Percentiles rank a stretch among this genome's conserved stretches.
These are phyloP conservation scores for Hypoxylon sp. DNA, from an alignment of 2,329 filamentous ascomycete species.

Conservation along the genomic window DNA sequence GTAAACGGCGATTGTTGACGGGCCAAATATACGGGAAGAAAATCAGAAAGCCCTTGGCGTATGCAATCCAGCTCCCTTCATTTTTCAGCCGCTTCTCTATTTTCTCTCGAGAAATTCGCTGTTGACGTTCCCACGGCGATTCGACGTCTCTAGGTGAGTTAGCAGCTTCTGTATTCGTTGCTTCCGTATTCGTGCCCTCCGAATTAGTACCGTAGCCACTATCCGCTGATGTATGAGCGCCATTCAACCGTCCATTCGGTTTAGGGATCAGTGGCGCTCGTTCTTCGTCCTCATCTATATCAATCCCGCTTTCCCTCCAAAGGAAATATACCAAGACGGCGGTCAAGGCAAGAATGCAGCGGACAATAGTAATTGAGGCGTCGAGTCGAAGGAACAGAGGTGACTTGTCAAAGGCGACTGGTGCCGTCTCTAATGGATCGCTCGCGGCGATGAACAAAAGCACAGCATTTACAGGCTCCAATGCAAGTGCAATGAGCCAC, in stretches of 20 bases:
- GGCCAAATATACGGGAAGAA: conserved; percentile 88
- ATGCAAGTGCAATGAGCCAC: conserved; percentile 70
- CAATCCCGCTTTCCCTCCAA: conserved; percentile 43
- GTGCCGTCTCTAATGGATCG: conserved; percentile 28
- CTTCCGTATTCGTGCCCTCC: conserved; percentile 57
- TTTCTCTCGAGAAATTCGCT: conserved; percentile 69
- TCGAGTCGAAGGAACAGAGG: conserved; percentile 51
- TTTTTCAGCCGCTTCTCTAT: conserved; percentile 79
- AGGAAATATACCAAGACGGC: conserved; percentile 51
- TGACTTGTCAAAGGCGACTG: conserved; percentile 30
- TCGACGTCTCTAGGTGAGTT: conserved; percentile 62
- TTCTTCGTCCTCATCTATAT: conserved; percentile 64
- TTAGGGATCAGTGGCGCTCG: conserved; percentile 70
- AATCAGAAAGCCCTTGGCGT: conserved; percentile 81
- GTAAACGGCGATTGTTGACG: conserved; percentile 73
- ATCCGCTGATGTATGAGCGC: conserved; percentile 52
- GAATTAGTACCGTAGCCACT: conserved; percentile 63
- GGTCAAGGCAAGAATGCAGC: conserved; percentile 54
- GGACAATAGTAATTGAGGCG: conserved; percentile 52
- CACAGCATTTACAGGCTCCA: conserved; percentile 66
- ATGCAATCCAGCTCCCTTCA: conserved; percentile 82
- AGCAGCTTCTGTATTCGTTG: conserved; percentile 53
- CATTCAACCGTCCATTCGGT: conserved; percentile 52
- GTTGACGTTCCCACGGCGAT: conserved; percentile 67
- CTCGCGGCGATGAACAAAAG: conserved; percentile 54